Conservation (phyloP, 352 stramenopile species). For the Phytophthora brassicae region DNA sequence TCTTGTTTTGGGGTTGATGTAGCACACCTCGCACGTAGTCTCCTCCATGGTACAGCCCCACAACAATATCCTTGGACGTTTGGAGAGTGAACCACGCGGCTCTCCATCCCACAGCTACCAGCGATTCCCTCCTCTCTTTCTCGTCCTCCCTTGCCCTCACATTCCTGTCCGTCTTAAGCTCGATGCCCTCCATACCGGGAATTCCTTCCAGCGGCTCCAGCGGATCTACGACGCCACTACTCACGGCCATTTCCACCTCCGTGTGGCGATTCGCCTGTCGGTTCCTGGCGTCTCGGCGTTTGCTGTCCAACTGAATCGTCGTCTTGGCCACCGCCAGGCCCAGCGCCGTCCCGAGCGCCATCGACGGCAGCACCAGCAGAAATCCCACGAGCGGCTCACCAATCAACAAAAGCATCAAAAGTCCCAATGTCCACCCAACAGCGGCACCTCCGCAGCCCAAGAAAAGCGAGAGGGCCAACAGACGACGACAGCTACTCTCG, state of each 20-base stretch:
- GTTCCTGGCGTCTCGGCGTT: conserved; percentile 40
- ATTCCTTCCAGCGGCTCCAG: conserved; percentile 43
- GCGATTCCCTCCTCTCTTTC: conserved; percentile 15
- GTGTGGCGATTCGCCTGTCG: conserved; percentile 37
- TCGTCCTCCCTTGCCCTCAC: conserved; percentile 3
- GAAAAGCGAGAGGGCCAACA: conserved; percentile 62
- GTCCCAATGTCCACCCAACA: conserved; percentile 48
- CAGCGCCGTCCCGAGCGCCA: conserved; percentile 46
- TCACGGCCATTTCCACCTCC: conserved; percentile 62
- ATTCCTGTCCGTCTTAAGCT: conserved; percentile 9
- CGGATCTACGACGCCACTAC: conserved; percentile 34
- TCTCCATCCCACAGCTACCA: conserved; percentile 37
- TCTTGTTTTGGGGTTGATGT: conserved; percentile 13
- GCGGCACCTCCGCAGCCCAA: conserved; percentile 48
- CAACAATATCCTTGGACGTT: conserved; percentile 46
- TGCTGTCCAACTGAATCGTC: conserved; percentile 56
- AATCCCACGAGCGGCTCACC: conserved; percentile 64
- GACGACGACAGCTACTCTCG: conserved; percentile 40
- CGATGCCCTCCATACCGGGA: conserved; percentile 29
- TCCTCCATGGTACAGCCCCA: conserved; percentile 43
- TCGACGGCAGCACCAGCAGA: conserved; percentile 63
- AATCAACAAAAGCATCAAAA: conserved; percentile 54
- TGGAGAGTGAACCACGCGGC: conserved; percentile 49
- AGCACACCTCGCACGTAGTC: conserved; percentile 47
- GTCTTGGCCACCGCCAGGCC: conserved; percentile 65